A percentile compares a stretch with the other conserved stretches of the same genome.
phyloP scores from a whole-genome alignment of 2,329 filamentous ascomycete species.

The Didymosphaeria variabile region DNA sequence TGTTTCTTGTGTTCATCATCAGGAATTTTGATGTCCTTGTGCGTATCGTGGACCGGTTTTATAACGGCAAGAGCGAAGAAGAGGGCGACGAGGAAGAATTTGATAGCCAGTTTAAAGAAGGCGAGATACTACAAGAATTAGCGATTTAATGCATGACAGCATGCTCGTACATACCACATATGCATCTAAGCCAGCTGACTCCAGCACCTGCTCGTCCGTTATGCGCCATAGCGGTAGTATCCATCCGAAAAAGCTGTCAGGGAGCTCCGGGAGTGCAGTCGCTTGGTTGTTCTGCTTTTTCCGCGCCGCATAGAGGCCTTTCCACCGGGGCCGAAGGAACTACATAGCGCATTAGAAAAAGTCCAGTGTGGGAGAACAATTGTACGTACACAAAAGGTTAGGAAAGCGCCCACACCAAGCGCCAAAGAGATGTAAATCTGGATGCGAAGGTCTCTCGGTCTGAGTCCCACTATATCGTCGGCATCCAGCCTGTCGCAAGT shows the following conservation, averaged over 20 bases:
- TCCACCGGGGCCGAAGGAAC: slow-evolving; percentile 91
- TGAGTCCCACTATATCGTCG: slow-evolving; percentile 45
- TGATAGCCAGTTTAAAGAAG: slow-evolving; percentile 96
- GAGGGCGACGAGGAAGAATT: slow-evolving; percentile 79
- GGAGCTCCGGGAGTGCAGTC: slow-evolving; percentile 76
- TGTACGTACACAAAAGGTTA: slow-evolving; percentile 75
- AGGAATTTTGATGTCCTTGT: slow-evolving; percentile 45
- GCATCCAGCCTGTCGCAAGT: slow-evolving; percentile 21
- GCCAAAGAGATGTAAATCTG: slow-evolving; percentile 77
- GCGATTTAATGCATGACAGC: not conserved
- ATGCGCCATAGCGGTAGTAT: slow-evolving; percentile 85
- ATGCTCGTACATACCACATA: slow-evolving; percentile 75
- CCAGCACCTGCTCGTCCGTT: slow-evolving; percentile 86
- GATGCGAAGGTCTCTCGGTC: slow-evolving; percentile 58
- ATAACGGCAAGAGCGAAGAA: slow-evolving; percentile 84
- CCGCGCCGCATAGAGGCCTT: slow-evolving; percentile 85
- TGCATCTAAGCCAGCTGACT: slow-evolving; percentile 90
- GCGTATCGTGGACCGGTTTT: slow-evolving; percentile 83
- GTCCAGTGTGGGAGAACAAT: slow-evolving; percentile 9
- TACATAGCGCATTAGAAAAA: slow-evolving; percentile 52
- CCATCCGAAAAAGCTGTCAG: slow-evolving; percentile 90
- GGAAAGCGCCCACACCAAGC: slow-evolving; percentile 75
- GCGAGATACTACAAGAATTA: slow-evolving; percentile 72
- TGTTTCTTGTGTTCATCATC: slow-evolving; percentile 22
- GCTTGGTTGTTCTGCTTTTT: slow-evolving; percentile 77